phyloP scores from a whole-genome alignment of 1,284 basidiomycete species.

The Neotropicomus parvogracilis region DNA sequence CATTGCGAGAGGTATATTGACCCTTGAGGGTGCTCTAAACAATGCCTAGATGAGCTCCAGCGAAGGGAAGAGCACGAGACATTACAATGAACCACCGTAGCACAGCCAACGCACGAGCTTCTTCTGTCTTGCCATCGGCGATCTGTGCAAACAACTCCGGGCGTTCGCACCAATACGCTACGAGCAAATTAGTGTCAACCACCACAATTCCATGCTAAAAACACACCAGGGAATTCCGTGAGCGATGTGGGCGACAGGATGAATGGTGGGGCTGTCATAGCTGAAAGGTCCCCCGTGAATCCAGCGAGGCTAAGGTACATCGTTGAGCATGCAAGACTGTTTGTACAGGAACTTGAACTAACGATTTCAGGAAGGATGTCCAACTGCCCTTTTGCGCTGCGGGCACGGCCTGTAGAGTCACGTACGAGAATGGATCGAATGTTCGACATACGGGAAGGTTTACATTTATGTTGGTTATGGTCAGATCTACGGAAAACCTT shows the following conservation, averaged over 20 bases:
- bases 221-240: slow-evolving; percentile 83
- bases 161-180: slow-evolving; percentile 91
- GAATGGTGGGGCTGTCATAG: slow-evolving; percentile 93
- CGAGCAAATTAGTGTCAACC: slow-evolving; percentile 6
- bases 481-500: slow-evolving; percentile 30
- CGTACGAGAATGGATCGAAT: slow-evolving; percentile 20
- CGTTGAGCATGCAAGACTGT: slow-evolving; percentile 11
- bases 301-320: slow-evolving; percentile 58
- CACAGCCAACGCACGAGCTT: slow-evolving; percentile 73
- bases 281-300: slow-evolving; percentile 89
- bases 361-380: slow-evolving; percentile 82
- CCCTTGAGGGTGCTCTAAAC: slow-evolving; percentile 83
- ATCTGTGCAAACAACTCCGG: slow-evolving; percentile 83
- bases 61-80: background rate
- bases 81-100: slow-evolving; percentile 88
- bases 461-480: slow-evolving; percentile 30
- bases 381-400: slow-evolving; percentile 70
- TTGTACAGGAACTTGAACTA: slow-evolving; percentile 28
- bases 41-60: slow-evolving; percentile 4
- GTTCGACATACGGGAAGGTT: slow-evolving; percentile 34
- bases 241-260: slow-evolving; percentile 84
- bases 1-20: slow-evolving; percentile 91
- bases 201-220: background rate
- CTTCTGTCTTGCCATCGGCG: slow-evolving; percentile 66
- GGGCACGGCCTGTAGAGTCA: slow-evolving; percentile 60